Base-by-base conservation (phyloP, 1,139 yeast species). In the Taphrina flavorubra region DNA sequence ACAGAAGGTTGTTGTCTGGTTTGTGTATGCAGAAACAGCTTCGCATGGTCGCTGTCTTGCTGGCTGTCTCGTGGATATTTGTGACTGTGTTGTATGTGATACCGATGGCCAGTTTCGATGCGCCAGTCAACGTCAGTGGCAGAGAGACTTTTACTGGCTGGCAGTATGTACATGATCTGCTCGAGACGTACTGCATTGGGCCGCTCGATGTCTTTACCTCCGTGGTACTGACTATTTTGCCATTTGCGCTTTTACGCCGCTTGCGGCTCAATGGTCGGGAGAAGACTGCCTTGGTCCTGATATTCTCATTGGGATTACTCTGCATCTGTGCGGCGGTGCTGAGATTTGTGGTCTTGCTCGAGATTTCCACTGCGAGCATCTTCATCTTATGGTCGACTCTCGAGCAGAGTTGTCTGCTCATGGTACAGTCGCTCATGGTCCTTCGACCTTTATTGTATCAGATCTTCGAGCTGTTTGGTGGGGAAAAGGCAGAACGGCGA, bases 21-120 rank as follows among this genome's bases (percentile, higher is more conserved):
- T 20, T 56, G 49, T 56, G 40, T 36, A 56, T 56, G 60, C 37
- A 56, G 60, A 31, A 36, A 37, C 60, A 56, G 36, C 46, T 56
- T 13, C 31, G 49, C n/a, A 14, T 13, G 16, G 37, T 34, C n/a
- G 49, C 49, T 13, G 36, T 56, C 34, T 16, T 37, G 1, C 36
- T 56, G 4, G 20, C n/a, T n/a, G 13, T 56, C 18, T 16, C 49
- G 8, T 56, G 60, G 60, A 6, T 56, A 11, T n/a, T 40, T 18
- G 60, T 40, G 16, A 56, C 60, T 16, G 20, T 40, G 31, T 7
- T 56, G 13, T 31, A n/a, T 37, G 46, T 16, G 36, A 40, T 56
- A n/a, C 60, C 60, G 11, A n/a, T 39, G 13, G 13, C 7, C 8
- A 14, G 42, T 10, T 56, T 56, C 16, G 2, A 8, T 1, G 49